Base-by-base conservation (phyloP, 768 basidiomycete genomes). In the Fomitopsis pulvina region DNA sequence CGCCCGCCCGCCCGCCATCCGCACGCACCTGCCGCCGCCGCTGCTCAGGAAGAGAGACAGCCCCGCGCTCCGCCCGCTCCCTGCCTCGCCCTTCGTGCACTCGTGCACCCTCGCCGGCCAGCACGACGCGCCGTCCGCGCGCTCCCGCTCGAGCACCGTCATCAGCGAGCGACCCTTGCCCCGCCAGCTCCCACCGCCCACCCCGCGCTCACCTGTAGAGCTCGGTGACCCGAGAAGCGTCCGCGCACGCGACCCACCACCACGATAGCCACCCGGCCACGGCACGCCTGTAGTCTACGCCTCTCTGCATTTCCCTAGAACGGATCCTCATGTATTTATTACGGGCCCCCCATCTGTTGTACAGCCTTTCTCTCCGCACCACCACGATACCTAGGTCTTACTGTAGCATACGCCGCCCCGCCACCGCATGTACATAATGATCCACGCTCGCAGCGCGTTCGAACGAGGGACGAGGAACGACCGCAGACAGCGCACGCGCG, bases 21-120 rank as follows among this genome's bases (percentile, higher is more conserved):
- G 38, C 41, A 11, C 41, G 27, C 41, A 41, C 18, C 44, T 32
- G 27, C 53, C 50, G 18, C 57, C 60, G 12, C 52, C 56, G n/a
- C 48, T 60, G 20, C 59, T 62, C 38, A 41, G 54, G 41, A 29
- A 51, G n/a, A 57, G 57, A 34, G 61, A 62, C 50, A 57, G 56
- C 39, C 42, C 47, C 1, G 59, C 59, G 27, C 45, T 60, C 5
- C 53, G 59, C 24, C 59, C 60, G 24, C 37, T 58, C 14, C 56
- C 57, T 9, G 51, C 51, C 20, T 55, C 59, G 1, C 45, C 57
- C 16, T 57, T 62, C 26, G 34, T 55, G 27, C 55, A 53, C 22
- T 28, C 44, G 37, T 49, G 53, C 43, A 48, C 51, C 16, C 51
- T 53, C 26, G 22, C 41, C n/a, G 18, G 47, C 28, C 41, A 52